Base-by-base conservation (phyloP, 257 asterid species). In the Plectranthus barbatus region DNA sequence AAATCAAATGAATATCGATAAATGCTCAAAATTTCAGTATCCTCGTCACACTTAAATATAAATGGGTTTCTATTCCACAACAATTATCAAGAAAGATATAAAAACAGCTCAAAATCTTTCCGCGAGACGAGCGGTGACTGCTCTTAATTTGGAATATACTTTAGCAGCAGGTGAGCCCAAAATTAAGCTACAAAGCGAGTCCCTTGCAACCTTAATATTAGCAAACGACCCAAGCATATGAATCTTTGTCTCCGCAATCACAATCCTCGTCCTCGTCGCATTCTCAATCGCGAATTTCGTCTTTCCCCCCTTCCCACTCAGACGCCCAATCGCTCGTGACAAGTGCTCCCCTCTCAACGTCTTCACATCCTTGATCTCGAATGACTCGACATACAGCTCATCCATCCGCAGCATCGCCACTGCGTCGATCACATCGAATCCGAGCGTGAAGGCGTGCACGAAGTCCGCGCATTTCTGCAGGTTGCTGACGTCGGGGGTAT, bases 81-180 rank as follows among this genome's bases (percentile, higher is more conserved):
- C 55, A 37, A 50, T 51, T 6, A 49, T 19, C 53, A 39, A 46
- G 15, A 46, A 13, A 45, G 59, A 41, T 33, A 11, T 52, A 58
- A 11, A 33, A 0, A 48, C 56, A 39, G 9, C 10, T 85, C 80
- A 87, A 75, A 87, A 84, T 84, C 91, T 80, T 68, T 91, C 97
- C 0, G 91, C 91, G 64, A 87, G 76, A 3, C 96, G 83, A 8
- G 95, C 90, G 37, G 80, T 76, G 13, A 91, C 94, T 0, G 96
- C 81, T 67, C 97, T 84, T 36, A 87, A 83, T 74, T 91, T 87
- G 0, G 97, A 91, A 44, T 87, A 91, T 18, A 91, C 97, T 71
- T 91, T 91, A 23, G 86, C 94, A 29, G 96, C 96, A 17, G 97
- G 97, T 0, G 97, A 91, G 0, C 96, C 97, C 87, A 87, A 26